Percentiles rank a stretch among this genome's conserved stretches.
Conservation (phyloP, 306 rosid species). For the Malus domestica region ASM211411v1 NC_041791.1:28274001-28274500, state of each 20-base stretch:
- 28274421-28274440: conserved; percentile 45
- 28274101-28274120: conserved; percentile 75
- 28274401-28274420: conserved; percentile 70
- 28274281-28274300: background rate
- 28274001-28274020: conserved; percentile 52
- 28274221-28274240: background rate
- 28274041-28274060: conserved; percentile 28
- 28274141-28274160: conserved; percentile 42
- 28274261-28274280: no score
- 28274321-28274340: no score
- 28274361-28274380: background rate
- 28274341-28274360: no score
- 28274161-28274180: conserved; percentile 43
- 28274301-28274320: background rate
- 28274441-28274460: conserved; percentile 72
- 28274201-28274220: background rate
- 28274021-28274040: conserved; percentile 46
- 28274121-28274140: conserved; percentile 60
- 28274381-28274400: conserved; percentile 15
- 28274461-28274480: conserved; percentile 75
- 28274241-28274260: no score
- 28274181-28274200: conserved; percentile 67
- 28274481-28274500: conserved; percentile 68
- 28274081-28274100: conserved; percentile 44
- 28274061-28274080: conserved; percentile 51